These are phyloP conservation scores for Paxillus ammoniavirescens DNA, from an alignment of 768 basidiomycete genomes.

Conservation along the genomic window DNA sequence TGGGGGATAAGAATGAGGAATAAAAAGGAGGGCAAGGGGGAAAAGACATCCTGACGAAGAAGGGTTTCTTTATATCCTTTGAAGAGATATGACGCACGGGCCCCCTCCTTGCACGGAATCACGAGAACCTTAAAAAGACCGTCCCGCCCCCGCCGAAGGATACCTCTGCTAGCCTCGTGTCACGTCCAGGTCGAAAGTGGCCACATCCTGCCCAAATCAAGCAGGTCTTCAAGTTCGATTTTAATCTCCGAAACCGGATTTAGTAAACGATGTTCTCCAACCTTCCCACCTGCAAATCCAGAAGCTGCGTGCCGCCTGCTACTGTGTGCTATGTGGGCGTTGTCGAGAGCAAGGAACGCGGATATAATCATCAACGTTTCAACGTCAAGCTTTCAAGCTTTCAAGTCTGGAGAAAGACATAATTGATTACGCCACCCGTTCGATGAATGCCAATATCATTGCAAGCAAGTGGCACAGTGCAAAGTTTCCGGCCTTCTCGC, in stretches of 20 bases:
- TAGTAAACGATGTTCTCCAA: neutral
- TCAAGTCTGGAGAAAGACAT: too few species aligned
- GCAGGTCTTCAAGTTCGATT: constrained; percentile 28
- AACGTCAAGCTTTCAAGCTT: too few species aligned
- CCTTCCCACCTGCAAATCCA: too few species aligned
- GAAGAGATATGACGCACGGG: constrained; percentile 27
- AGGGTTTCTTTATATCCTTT: constrained; percentile 24
- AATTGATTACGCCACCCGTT: too few species aligned
- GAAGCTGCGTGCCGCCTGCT: too few species aligned
- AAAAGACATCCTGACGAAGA: constrained; percentile 8
- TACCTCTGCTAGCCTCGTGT: constrained; percentile 19
- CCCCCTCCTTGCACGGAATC: constrained; percentile 23
- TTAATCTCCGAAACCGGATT: constrained; percentile 10
- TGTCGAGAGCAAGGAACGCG: neutral
- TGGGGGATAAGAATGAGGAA: constrained; percentile 9
- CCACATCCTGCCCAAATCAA: constrained; percentile 18
- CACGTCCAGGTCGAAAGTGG: constrained; percentile 9
- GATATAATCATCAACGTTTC: too few species aligned
- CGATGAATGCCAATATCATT: too few species aligned
- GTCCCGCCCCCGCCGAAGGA: constrained; percentile 21
- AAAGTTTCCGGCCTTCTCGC: too few species aligned
- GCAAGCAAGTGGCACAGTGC: too few species aligned
- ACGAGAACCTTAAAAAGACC: constrained; percentile 12
- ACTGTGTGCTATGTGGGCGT: too few species aligned
- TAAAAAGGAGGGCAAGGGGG: constrained; percentile 7